Evolutionary conservation across 2,329 filamentous ascomycete species (phyloP).

Genomic region (Claviceps cyperi): DNA sequence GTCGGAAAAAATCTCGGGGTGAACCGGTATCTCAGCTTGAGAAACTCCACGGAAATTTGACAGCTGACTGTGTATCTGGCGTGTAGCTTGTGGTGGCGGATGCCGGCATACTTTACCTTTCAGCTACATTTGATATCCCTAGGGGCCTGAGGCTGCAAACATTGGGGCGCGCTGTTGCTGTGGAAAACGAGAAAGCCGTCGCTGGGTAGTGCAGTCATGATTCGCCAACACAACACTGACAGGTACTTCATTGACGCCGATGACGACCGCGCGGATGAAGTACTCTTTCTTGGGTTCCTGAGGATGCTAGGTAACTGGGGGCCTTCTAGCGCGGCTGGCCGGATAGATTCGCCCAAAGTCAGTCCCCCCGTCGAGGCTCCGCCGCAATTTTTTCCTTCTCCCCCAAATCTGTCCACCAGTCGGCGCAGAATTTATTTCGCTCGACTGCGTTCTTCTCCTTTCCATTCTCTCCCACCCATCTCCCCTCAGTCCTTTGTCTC

Average conservation of each 20-base stretch:
- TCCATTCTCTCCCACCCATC: conserved; percentile 33
- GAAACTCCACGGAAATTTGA: background rate
- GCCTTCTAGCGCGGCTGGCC: conserved; percentile 25
- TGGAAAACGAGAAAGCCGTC: conserved; percentile 11
- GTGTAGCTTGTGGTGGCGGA: background rate
- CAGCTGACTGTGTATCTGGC: background rate
- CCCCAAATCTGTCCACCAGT: conserved; percentile 29
- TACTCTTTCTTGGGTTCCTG: conserved; percentile 3
- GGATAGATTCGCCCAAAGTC: conserved; percentile 41
- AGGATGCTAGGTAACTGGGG: conserved; percentile 6
- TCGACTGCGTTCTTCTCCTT: conserved; percentile 24
- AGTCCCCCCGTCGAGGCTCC: conserved; percentile 26
- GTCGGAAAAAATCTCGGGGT: conserved; percentile 17
- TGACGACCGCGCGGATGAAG: background rate
- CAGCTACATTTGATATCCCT: background rate
- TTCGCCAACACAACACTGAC: no score
- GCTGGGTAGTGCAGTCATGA: no score
- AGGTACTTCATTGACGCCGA: conserved; percentile 3
- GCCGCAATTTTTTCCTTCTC: conserved; percentile 37
- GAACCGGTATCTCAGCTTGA: conserved; percentile 18
- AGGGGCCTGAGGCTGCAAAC: conserved; percentile 21
- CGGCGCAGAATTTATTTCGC: conserved; percentile 31
- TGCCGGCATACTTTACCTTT: background rate
- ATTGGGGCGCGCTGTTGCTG: conserved; percentile 15
- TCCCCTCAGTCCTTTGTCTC: conserved; percentile 47